A percentile compares a stretch with the other conserved stretches of the same genome.
phyloP scores from a whole-genome alignment of 352 stramenopile species.

The Pythium aphanidermatum region DNA sequence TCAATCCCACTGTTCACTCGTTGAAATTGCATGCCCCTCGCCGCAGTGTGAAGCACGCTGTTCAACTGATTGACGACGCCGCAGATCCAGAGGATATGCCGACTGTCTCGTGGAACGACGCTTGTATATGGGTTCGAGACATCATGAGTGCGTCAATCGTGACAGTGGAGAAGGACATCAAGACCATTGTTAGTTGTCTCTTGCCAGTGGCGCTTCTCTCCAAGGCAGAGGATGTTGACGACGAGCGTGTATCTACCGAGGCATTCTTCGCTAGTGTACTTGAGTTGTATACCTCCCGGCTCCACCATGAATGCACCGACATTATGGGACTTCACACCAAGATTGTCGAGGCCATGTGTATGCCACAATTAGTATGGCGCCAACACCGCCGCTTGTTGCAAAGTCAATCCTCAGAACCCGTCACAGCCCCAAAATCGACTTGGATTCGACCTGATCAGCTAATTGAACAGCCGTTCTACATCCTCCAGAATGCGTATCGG shows the following conservation, averaged over 20 bases:
- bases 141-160: background rate
- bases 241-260: too few species aligned
- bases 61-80: conserved; percentile 1
- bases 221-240: conserved; percentile 11
- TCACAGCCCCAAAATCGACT: conserved; percentile 3
- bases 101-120: conserved; percentile 5
- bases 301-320: conserved; percentile 24
- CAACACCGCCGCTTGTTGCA: too few species aligned
- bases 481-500: conserved; percentile 38
- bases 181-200: background rate
- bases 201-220: conserved; percentile 10
- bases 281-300: conserved; percentile 27
- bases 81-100: conserved; percentile 3
- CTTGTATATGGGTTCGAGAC: conserved; percentile 2
- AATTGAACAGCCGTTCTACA: conserved; percentile 44
- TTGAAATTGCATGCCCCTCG: conserved; percentile 3
- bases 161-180: background rate
- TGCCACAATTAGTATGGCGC: conserved; percentile 31
- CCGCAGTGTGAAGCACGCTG: background rate
- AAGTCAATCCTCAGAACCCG: conserved; percentile 5
- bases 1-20: background rate
- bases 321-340: conserved; percentile 24
- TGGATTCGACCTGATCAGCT: conserved; percentile 41
- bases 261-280: conserved; percentile 13
- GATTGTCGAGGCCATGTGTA: conserved; percentile 42